Conservation (phyloP, 768 basidiomycete species). For the Coprinopsis marcescibilis region DNA sequence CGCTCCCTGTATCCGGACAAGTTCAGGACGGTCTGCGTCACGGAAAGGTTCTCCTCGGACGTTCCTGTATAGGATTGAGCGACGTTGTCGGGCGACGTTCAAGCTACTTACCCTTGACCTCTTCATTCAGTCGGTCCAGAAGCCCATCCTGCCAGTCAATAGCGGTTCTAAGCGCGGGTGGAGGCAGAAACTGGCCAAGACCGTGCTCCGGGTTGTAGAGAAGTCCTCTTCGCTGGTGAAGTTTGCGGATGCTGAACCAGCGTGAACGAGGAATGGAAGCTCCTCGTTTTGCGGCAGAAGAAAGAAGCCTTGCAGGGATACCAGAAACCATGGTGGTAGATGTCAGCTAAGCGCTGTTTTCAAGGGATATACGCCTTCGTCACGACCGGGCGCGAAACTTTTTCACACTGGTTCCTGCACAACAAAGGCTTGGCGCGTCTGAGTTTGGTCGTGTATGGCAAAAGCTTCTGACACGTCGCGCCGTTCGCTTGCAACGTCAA, state of each 20-base stretch:
- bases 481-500: slow-evolving; percentile 17
- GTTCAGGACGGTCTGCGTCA: slow-evolving; percentile 69
- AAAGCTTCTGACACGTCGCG: slow-evolving; percentile 33
- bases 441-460: slow-evolving; percentile 27
- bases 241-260: slow-evolving; percentile 27
- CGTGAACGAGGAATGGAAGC: slow-evolving; percentile 19
- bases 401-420: slow-evolving; percentile 12
- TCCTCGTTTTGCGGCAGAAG: slow-evolving; percentile 20
- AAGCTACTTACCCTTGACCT: slow-evolving; percentile 55
- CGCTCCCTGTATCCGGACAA: slow-evolving; percentile 53
- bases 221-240: slow-evolving; percentile 50
- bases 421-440: slow-evolving; percentile 1
- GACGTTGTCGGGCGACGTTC: slow-evolving; percentile 1
- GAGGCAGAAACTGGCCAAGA: slow-evolving; percentile 73
- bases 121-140: slow-evolving; percentile 68
- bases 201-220: slow-evolving; percentile 68
- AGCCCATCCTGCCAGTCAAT: slow-evolving; percentile 86
- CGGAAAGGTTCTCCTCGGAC: slow-evolving; percentile 45
- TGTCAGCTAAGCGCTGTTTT: background rate
- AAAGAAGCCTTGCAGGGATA: slow-evolving; percentile 6
- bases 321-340: slow-evolving; percentile 8
- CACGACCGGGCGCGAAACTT: slow-evolving; percentile 12
- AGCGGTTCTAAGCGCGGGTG: slow-evolving; percentile 62
- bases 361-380: background rate
- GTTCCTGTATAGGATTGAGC: slow-evolving; percentile 32